Percentiles rank a stretch among this genome's conserved stretches.
Evolutionary conservation across 2,329 filamentous ascomycete genomes (phyloP).

Genomic region (Chaetothyriales sp.): DNA sequence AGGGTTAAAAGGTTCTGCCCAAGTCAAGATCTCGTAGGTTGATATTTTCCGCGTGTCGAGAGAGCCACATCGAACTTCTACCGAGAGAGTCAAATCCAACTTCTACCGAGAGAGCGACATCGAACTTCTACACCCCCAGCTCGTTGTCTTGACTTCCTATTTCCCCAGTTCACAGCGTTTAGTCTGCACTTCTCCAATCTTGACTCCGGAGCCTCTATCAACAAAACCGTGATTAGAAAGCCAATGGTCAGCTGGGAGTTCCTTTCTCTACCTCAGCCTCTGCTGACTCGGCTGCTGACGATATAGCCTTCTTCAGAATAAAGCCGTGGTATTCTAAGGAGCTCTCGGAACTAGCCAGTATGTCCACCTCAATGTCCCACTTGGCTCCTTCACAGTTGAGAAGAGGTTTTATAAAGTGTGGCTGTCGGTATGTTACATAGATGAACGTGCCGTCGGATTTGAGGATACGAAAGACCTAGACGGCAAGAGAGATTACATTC

Average conservation of each 20-base stretch:
- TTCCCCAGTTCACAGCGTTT: too few relatives aligned
- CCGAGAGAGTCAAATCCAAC: too few relatives aligned
- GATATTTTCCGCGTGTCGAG: too few relatives aligned
- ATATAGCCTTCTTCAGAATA: slow-evolving; percentile 24
- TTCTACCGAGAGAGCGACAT: too few relatives aligned
- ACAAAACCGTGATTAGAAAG: neutral
- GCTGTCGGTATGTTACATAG: slow-evolving; percentile 42
- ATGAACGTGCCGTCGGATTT: slow-evolving; percentile 37
- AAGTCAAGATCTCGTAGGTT: too few relatives aligned
- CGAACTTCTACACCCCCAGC: too few relatives aligned
- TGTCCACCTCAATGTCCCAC: slow-evolving; percentile 35
- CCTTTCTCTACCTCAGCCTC: slow-evolving; percentile 1
- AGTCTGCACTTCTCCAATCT: too few relatives aligned
- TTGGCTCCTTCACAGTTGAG: slow-evolving; percentile 28
- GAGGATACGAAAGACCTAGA: slow-evolving; percentile 34
- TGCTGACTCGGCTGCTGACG: slow-evolving; percentile 1
- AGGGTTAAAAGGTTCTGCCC: too few relatives aligned
- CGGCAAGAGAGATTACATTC: slow-evolving; percentile 3
- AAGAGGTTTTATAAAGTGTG: slow-evolving; percentile 40
- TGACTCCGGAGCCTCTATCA: too few relatives aligned
- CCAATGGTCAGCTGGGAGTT: slow-evolving; percentile 4
- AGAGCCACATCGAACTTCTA: too few relatives aligned
- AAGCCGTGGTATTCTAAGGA: slow-evolving; percentile 40
- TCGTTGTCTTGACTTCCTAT: too few relatives aligned
- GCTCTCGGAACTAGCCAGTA: slow-evolving; percentile 27